Evolutionary conservation across 805 yeast species (phyloP), one percentile per base, ranked within the genome.

Genomic region (Ogataea dorogensis): DNA sequence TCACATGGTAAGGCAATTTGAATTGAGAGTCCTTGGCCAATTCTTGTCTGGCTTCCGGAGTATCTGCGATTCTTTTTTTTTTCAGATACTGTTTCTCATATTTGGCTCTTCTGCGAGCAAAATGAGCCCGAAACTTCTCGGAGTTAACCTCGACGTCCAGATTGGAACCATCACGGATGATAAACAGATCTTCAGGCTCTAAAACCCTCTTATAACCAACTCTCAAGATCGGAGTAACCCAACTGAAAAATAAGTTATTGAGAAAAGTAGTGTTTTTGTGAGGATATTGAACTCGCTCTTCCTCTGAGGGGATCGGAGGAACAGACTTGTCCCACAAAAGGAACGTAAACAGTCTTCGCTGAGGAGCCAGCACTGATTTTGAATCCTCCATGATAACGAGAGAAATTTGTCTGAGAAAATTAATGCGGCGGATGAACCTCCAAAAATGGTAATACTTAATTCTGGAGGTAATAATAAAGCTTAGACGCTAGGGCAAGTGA

Each of bases 201-300:
- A 85, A 63, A 0, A 87, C 80, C 50, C 94, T 68, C 53, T 73
- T 76, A 56, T 85, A 85, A 7, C 94, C 93, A 6, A 73, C 71
- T 15, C 61, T 60, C 66, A 86, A 59, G 19, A 83, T 47, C 0
- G 91, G 91, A 13, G 61, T 36, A 24, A 82, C 64, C 93, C 94
- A 85, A 70, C 79, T 67, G 52, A 81, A 77, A 43, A 77, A 73
- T 0, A 67, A 30, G 46, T 61, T 61, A 10, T 70, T 66, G 8
- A 77, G 35, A 11, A 65, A 33, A 33, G 70, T 70, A 11, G 70
- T 64, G 9, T 51, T 45, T 18, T 49, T 40, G 34, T 56, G 61
- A 0, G 83, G 84, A 50, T 64, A 77, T 5, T 47, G 51, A 10
- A 38, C 51, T 37, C 85, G 55, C 42, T 77, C 79, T 2, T 71